phyloP scores from a whole-genome alignment of 2,329 filamentous ascomycete genomes.

The Talaromyces sp. region DNA sequence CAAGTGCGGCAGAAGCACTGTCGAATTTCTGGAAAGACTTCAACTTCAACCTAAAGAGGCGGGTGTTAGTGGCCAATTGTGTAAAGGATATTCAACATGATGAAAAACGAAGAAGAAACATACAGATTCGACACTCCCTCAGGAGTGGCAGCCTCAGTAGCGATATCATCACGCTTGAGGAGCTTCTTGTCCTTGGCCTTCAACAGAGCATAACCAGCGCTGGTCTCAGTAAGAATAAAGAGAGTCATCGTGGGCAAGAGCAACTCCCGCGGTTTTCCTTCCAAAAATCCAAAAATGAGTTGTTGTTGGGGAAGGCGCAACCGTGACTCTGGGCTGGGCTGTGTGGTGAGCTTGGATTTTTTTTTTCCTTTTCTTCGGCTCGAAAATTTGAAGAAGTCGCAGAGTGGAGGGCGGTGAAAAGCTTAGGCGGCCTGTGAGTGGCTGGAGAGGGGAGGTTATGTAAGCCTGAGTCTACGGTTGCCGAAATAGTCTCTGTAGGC shows the following conservation, averaged over 20 bases:
- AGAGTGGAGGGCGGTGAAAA: constrained; percentile 25
- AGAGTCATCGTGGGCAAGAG: constrained; percentile 63
- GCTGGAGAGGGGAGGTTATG: constrained; percentile 23
- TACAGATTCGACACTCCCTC: constrained; percentile 84
- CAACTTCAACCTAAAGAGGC: constrained; percentile 66
- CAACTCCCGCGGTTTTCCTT: constrained; percentile 24
- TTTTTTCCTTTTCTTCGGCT: constrained; percentile 17
- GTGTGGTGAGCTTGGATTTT: constrained; percentile 26
- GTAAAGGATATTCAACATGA: background rate
- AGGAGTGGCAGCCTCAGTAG: constrained; percentile 67
- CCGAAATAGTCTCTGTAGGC: background rate
- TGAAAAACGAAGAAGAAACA: constrained; percentile 35
- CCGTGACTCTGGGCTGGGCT: constrained; percentile 17
- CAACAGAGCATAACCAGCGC: constrained; percentile 95
- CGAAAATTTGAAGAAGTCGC: constrained; percentile 14
- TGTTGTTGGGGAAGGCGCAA: constrained; percentile 24
- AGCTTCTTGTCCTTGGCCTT: constrained; percentile 99
- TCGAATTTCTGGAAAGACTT: constrained; percentile 98
- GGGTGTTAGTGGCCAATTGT: constrained; percentile 15
- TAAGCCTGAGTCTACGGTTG: constrained; percentile 19
- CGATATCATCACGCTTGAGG: constrained; percentile 77
- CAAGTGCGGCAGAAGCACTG: constrained; percentile 80
- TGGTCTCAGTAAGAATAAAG: constrained; percentile 90
- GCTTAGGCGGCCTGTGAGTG: constrained; percentile 21
- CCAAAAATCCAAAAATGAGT: constrained; percentile 8